Conservation (phyloP, 1,284 basidiomycete species). For the Earliella scabrosa region DNA sequence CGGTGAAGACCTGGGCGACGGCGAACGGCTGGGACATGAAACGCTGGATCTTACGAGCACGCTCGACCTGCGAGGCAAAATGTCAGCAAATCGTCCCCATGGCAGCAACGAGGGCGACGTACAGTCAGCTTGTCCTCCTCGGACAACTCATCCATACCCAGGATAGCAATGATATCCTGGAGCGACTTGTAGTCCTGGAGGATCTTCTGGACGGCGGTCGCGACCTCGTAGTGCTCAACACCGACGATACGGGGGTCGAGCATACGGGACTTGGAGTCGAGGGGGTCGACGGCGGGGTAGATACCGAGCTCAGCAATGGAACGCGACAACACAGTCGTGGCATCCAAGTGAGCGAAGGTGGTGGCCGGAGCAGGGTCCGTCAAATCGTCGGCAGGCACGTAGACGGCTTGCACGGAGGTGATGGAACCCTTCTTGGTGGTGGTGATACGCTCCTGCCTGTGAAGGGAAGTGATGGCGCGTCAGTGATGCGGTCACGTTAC, state of each 20-base stretch:
- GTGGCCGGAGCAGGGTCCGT: conserved; percentile 99
- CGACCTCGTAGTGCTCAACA: conserved; percentile 92
- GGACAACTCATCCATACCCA: conserved; percentile 99
- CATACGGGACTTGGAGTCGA: conserved; percentile 99
- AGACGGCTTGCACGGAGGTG: conserved; percentile 99
- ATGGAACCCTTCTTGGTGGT: conserved; percentile 99
- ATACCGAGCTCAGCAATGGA: conserved; percentile 99
- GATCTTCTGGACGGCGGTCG: conserved; percentile 96
- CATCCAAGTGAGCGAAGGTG: conserved; percentile 99
- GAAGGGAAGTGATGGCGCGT: not conserved
- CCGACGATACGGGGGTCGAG: conserved; percentile 97
- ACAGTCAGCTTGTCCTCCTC: conserved; percentile 99
- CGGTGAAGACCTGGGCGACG: conserved; percentile 99
- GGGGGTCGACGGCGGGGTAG: conserved; percentile 98
- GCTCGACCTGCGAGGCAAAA: conserved; percentile 65
- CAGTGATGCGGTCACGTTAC: not conserved
- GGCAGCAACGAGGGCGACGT: conserved; percentile 42
- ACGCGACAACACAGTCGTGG: conserved; percentile 98
- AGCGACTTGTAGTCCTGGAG: conserved; percentile 99
- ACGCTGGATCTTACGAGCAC: conserved; percentile 90
- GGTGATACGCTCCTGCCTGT: conserved; percentile 96
- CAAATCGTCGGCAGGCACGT: conserved; percentile 99
- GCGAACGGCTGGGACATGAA: conserved; percentile 99
- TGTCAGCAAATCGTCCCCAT: not conserved
- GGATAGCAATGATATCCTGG: conserved; percentile 95